Evolutionary conservation across 805 yeast genomes (phyloP), one percentile per base, ranked within the genome.

Genomic region (Candida palmyrensis): DNA sequence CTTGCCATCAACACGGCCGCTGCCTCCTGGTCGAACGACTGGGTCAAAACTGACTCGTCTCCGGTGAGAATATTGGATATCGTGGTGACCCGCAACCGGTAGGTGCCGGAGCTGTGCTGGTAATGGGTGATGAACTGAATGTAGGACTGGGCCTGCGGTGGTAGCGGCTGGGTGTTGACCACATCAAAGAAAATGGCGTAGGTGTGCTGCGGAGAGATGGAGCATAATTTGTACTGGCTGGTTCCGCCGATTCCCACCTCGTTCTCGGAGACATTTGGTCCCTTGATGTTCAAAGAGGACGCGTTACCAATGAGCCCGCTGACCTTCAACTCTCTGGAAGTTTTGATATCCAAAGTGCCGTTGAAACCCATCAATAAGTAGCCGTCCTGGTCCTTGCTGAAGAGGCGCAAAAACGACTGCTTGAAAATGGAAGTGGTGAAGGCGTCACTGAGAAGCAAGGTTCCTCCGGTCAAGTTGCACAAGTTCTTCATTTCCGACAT

Each of bases 1-100:
- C 97, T 73, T 2, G 97, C 82, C 80, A 90, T 82, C 38, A 89
- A 66, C 1, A 89, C 97, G 11, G 96, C 95, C 3, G 98, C 96
- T 9, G 97, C 96, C 61, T 92, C 97, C 68, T 92, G 97, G 62
- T 92, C 99, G 57, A 92, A 92, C n/a, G 92, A 82, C 38, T 61
- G 61, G 12, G 77, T 62, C 38, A 75, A 59, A 30, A 59, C 47
- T 29, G 55, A 57, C 37, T 71, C 75, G 27, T 74, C 75, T 17
- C 70, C 59, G 10, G 79, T 72, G 37, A 76, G 70, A 39, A 70
- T 55, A 53, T 77, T 68, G 37, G 69, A 66, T 38, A 92, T 71
- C 1, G 97, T 92, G 15, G 98, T 90, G 22, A 92, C 97, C 48
- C 97, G 77, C 39, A 86, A 67, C 51, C 97, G 75, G 53, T 76